Evolutionary conservation across 2,329 filamentous ascomycete species (phyloP).

Genomic region (Alternaria metachromatica): DNA sequence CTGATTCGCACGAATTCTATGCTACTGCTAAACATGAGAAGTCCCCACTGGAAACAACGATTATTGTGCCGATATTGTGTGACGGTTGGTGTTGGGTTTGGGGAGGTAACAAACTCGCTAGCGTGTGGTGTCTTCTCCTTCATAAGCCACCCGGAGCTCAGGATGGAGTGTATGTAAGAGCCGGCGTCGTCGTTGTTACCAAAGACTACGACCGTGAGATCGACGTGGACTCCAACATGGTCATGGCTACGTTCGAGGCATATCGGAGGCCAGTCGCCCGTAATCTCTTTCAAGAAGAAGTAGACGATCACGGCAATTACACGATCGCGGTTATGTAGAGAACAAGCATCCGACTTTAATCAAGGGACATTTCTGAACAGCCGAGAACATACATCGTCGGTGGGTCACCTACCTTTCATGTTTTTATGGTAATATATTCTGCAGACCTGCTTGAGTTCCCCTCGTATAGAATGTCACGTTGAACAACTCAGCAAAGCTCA

Average conservation of each 20-base stretch:
- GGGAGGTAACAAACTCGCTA: too few relatives aligned
- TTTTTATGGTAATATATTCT: too few relatives aligned
- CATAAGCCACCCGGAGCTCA: background rate
- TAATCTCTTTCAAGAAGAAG: background rate
- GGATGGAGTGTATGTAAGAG: background rate
- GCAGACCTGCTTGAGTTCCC: too few relatives aligned
- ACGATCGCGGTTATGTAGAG: background rate
- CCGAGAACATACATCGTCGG: too few relatives aligned
- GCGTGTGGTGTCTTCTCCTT: background rate
- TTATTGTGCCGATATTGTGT: background rate
- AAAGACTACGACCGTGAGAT: too few relatives aligned
- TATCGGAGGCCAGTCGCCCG: background rate
- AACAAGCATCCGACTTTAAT: too few relatives aligned
- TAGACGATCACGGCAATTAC: background rate
- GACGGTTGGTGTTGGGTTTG: too few relatives aligned
- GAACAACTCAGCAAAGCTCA: background rate
- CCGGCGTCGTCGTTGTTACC: accelerated
- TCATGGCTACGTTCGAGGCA: background rate
- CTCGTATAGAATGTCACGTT: too few relatives aligned
- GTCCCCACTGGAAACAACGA: background rate
- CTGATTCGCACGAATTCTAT: too few relatives aligned
- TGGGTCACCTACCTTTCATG: too few relatives aligned
- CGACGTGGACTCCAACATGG: too few relatives aligned
- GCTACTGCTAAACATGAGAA: accelerated
- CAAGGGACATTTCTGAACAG: too few relatives aligned